Base-by-base conservation (phyloP, 2,329 filamentous ascomycete genomes). In the Fusarium buharicum region DNA sequence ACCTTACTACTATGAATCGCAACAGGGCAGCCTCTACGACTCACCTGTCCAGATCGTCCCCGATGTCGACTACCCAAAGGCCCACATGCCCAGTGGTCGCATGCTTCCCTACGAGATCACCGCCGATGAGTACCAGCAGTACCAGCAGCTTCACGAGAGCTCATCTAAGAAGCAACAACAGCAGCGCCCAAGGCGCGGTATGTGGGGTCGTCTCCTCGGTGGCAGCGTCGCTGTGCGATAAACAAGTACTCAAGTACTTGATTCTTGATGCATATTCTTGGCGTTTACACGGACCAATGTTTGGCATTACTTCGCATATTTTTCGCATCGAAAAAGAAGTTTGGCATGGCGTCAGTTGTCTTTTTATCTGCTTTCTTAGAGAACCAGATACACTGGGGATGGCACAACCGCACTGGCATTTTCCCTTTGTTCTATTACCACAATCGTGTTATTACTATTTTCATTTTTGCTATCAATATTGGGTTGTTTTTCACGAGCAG, bases 91-190 rank as follows among this genome's bases (percentile, higher is more conserved):
- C 18, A 68, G 68, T 62, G 66, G 67, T 18, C 70, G 73, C 49
- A 73, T 81, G 62, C 79, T 86, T 5, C 82, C 84, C 6, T 86
- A 85, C 72, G 84, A 86, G 74, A 83, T 85, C 66, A 80, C 79
- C 58, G 69, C 76, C 30, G 82, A 86, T 22, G 80, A 85, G 56
- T 78, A 85, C 56, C 78, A 79, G 31, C 66, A 69, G 44, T 66
- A 69, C 43, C 65, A 69, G 58, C 78, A 80, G 53, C 70, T 84
- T 39, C 80, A 84, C 59, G 79, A 83, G 44, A 77, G 74, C 36
- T 73, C 75, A 40, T 70, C 70, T 56, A 82, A 80, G 73, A 84
- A 83, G 77, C 40, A 59, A 41, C 78, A 83, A 76, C 80, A 82
- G 47, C 78, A 78, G 55, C 77, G 79, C 46, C 41, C 66, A 22